Evolutionary conservation across 1,139 yeast species (phyloP), one percentile per base, ranked within the genome.

Genomic region (Diutina pseudorugosa): DNA sequence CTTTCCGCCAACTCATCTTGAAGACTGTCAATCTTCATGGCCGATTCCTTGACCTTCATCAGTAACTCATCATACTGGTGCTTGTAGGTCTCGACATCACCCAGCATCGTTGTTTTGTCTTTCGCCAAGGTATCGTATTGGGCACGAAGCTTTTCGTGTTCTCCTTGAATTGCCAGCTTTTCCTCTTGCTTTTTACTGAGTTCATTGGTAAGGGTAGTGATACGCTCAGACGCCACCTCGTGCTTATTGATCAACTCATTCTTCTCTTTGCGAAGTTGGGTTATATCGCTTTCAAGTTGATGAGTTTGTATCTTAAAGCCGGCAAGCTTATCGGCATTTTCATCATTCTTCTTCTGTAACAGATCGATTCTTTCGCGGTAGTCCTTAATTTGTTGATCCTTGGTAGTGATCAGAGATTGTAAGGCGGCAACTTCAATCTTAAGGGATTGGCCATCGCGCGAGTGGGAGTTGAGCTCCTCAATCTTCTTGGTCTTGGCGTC

Each of bases 1-100:
- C 87, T 73, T 55, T 91, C 98, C 9, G 78, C 71, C 16, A 91
- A 67, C 60, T 91, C 96, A 55, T 89, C 96, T 59, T 87, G 91
- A 51, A 91, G 66, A 2, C 81, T 76, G 55, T 87, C 93, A 30
- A 79, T 72, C 57, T 79, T 76, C 53, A 73, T 72, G 40, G 75
- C 73, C 3, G 82, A 72, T 59, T 91, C 98, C 56, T 79, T 79
- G 40, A 83, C 68, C 53, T 85, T 80, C 77, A 85, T 77, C 6
- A 74, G 66, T 52, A 89, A 67, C 61, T 91, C 98, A 51, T 90
- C 96, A 54, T 83, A 79, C 64, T 90, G 95, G 57, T 82, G 83
- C 58, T 79, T 82, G 55, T 81, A 67, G 0, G 79, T 62, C 55
- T 82, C 87, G 16, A 79, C 72, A 55, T 83, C 83, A 41, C 79